phyloP scores from a whole-genome alignment of 345 rosid species.

The Eucalyptus cloeziana region DNA sequence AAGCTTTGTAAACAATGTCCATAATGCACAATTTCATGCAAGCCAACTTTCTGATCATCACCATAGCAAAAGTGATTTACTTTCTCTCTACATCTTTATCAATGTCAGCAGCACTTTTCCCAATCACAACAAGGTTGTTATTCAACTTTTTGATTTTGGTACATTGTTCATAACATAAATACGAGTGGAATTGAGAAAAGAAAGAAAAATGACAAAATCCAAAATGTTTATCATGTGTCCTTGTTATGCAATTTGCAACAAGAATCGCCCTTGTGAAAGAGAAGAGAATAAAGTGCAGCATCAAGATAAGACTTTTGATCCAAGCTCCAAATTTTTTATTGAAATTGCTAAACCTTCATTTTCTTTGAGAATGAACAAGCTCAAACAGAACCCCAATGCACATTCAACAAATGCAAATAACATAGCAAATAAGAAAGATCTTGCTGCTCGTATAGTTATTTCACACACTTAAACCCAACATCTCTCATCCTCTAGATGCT shows the following conservation, averaged over 20 bases:
- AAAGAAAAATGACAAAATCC: not conserved
- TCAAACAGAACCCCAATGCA: too few relatives aligned
- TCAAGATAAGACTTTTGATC: too few relatives aligned
- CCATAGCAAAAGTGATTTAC: not conserved
- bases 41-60: not conserved
- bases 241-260: not conserved
- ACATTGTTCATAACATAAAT: constrained; percentile 20
- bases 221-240: not conserved
- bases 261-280: not conserved
- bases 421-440: too few relatives aligned
- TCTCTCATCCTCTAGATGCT: not conserved
- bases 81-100: constrained; percentile 55
- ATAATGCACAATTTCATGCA: not conserved
- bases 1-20: not conserved
- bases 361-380: too few relatives aligned
- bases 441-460: too few relatives aligned
- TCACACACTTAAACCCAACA: too few relatives aligned
- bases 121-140: constrained; percentile 47
- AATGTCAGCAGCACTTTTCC: constrained; percentile 43
- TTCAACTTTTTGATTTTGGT: constrained; percentile 64
- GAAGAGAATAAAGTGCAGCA: too few relatives aligned
- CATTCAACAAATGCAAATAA: too few relatives aligned
- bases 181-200: not conserved
- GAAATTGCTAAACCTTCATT: too few relatives aligned
- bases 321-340: too few relatives aligned